These are phyloP conservation scores for Prototheca wickerhamii DNA, from an alignment of 163 green algal species.

Conservation along the genomic window DNA sequence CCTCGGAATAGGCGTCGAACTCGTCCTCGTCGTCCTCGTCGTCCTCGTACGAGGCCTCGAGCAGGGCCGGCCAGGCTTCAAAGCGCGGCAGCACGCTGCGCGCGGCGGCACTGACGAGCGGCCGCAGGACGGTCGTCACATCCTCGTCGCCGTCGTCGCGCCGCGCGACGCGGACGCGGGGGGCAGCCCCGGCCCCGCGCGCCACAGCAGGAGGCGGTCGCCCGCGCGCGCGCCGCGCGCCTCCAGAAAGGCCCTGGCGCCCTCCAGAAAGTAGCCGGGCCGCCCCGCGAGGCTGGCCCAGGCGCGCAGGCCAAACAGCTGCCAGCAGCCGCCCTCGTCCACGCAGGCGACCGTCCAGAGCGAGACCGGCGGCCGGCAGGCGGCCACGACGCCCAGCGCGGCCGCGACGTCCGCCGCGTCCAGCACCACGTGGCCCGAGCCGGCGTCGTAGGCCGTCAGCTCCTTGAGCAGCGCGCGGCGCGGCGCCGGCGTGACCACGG, in stretches of 20 bases:
- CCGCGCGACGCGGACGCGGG: not conserved
- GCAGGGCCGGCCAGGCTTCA: not conserved
- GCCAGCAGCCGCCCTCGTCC: conserved; percentile 29
- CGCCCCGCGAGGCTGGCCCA: conserved; percentile 28
- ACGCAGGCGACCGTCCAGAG: conserved; percentile 24
- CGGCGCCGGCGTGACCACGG: not conserved
- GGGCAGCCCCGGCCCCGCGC: not conserved
- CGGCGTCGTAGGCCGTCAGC: conserved; percentile 39
- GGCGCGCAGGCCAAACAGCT: conserved; percentile 22
- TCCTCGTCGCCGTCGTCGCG: not conserved
- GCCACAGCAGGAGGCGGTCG: conserved; percentile 23
- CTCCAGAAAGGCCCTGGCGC: conserved; percentile 15
- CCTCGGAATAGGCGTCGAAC: no score
- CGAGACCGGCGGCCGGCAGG: not conserved
- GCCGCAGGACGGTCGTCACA: not conserved
- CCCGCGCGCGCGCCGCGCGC: conserved; percentile 11
- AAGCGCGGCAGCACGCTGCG: not conserved
- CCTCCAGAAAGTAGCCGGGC: conserved; percentile 37
- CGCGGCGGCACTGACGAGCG: no score
- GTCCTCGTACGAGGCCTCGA: not conserved
- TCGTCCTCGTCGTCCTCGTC: not conserved
- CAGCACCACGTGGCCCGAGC: conserved; percentile 29
- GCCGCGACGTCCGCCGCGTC: conserved; percentile 20
- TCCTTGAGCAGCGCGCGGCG: conserved; percentile 8
- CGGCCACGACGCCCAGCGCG: conserved; percentile 7